Evolutionary conservation across 2,329 filamentous ascomycete species (phyloP).

Genomic region (Arthrinium puccinioides): DNA sequence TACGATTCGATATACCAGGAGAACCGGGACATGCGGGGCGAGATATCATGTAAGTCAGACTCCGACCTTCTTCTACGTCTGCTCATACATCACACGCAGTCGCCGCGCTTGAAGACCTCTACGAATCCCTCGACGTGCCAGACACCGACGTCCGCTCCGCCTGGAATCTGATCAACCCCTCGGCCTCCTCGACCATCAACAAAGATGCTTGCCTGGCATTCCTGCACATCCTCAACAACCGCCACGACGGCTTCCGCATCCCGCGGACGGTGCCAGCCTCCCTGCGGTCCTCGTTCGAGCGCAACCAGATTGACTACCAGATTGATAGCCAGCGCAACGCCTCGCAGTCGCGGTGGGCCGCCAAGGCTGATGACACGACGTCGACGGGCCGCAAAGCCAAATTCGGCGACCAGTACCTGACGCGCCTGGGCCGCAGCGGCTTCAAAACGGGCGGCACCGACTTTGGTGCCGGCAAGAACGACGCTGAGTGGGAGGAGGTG

Average conservation of each 20-base stretch:
- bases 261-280: conserved; percentile 86
- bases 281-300: conserved; percentile 86
- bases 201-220: conserved; percentile 95
- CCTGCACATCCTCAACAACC: conserved; percentile 91
- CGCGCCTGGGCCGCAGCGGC: conserved; percentile 74
- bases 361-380: conserved; percentile 71
- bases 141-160: conserved; percentile 80
- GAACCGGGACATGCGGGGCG: conserved; percentile 79
- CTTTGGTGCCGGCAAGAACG: conserved; percentile 76
- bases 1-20: conserved; percentile 97
- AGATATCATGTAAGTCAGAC: conserved; percentile 60
- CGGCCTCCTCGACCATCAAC: conserved; percentile 72
- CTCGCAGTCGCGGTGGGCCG: conserved; percentile 68
- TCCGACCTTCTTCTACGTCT: not conserved
- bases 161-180: conserved; percentile 97
- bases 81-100: conserved; percentile 40
- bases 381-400: conserved; percentile 86
- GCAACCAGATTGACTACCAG: conserved; percentile 95
- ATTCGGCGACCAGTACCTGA: conserved; percentile 95
- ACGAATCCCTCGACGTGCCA: conserved; percentile 69
- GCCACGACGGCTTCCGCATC: conserved; percentile 91
- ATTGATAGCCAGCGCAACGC: conserved; percentile 64
- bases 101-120: conserved; percentile 71
- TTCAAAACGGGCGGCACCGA: conserved; percentile 84
- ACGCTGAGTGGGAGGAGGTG: conserved; percentile 91